phyloP scores from a whole-genome alignment of 306 rosid species.

The Sesbania bispinosa region DNA sequence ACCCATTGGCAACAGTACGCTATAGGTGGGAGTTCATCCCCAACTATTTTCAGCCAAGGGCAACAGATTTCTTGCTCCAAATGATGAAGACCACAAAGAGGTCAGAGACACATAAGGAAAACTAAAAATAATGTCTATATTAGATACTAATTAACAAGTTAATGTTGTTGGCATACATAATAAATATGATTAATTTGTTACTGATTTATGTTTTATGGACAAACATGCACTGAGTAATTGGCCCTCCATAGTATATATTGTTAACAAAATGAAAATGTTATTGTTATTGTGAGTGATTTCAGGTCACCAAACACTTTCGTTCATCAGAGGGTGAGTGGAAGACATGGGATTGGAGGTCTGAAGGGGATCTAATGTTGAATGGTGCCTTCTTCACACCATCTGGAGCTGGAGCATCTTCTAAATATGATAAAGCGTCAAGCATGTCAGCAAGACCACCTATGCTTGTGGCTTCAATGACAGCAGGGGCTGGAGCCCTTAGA shows the following conservation, averaged over 20 bases:
- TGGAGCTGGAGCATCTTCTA: conserved; percentile 54
- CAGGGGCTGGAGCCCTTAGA: conserved; percentile 54
- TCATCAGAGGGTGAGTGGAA: conserved; percentile 51
- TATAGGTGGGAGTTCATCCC: conserved; percentile 85
- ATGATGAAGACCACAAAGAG: conserved; percentile 59
- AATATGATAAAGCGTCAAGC: conserved; percentile 66
- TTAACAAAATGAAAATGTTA: no score
- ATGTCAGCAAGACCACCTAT: conserved; percentile 58
- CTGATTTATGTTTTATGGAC: no score
- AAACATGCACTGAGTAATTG: no score
- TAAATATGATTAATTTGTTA: not conserved
- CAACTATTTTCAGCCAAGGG: conserved; percentile 91
- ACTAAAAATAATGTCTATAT: not conserved
- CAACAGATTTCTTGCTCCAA: conserved; percentile 77
- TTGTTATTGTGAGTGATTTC: not conserved
- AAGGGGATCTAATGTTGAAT: conserved; percentile 68
- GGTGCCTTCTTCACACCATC: conserved; percentile 75
- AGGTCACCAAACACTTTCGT: conserved; percentile 59
- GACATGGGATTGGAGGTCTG: conserved; percentile 85
- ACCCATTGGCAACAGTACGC: conserved; percentile 89
- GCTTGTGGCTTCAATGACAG: conserved; percentile 62
- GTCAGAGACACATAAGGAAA: conserved; percentile 22
- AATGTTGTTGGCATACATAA: not conserved
- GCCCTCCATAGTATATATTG: no score
- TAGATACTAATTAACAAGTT: not conserved